Evolutionary conservation across 371 early-diverging fungal genomes (phyloP), one percentile per base, ranked within the genome.

Genomic region (Mucor piriformis): DNA sequence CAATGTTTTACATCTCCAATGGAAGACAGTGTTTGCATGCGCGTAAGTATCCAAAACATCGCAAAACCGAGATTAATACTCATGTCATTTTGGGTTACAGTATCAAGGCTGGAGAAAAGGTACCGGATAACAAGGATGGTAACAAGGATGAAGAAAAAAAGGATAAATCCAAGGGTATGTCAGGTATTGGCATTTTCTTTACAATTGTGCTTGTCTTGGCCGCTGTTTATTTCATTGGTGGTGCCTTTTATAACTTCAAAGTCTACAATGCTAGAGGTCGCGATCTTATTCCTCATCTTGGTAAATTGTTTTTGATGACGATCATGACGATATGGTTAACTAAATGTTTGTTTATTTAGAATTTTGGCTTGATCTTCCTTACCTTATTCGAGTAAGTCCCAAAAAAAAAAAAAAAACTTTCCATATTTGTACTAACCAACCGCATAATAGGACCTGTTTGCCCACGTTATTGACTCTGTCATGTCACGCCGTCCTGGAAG

Each of bases 211-310:
- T 73, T 49, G 73, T 81, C 11, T 67, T 73, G 38, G 49, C 72
- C 12, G 72, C 66, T 38, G 68, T 83, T 6, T 86, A 86, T 47
- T 75, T 86, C 56, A 47, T 83, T 21, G 85, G 80, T 57, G 87
- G 87, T 37, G 76, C 81, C 11, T 63, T 83, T 32, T 86, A 86
- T 65, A 86, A 84, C 58, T 78, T 68, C 33, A 79, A 78, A 47
- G 72, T 83, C 47, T 78, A 86, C 50, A 80, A 84, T 62, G 87
- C 85, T 13, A 66, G 80, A 47, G 87, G 87, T 18, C 53, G 81
- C 24, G 80, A 83, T 63, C 74, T 83, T 54, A 83, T 86, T 50
- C 85, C 85, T 67, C 76, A 79, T 72, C 67, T 83, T 69, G 86
- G 85, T 82, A 73, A 69, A 52, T 42, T 20, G 40, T 27, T 35